Evolutionary conservation across 371 early-diverging fungal genomes (phyloP), one percentile per base, ranked within the genome.

Genomic region (Saksenaea vasiformis): DNA sequence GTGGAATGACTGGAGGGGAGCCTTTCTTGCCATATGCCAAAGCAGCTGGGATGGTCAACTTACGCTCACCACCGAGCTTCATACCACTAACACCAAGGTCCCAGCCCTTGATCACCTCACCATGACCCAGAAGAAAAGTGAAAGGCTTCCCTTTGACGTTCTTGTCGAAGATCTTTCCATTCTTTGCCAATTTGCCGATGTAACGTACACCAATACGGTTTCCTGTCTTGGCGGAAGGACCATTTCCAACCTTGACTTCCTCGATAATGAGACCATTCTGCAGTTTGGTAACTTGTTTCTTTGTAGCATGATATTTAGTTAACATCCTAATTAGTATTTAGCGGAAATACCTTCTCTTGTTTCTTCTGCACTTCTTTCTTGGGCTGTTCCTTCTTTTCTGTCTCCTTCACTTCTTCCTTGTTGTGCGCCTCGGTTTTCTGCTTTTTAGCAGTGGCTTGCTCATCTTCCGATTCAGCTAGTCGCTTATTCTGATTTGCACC

Each of bases 81-180:
- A 98, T 96, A 43, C 97, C 97, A 43, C 71, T 73, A 60, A 96
- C 78, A 58, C 97, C 97, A 22, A 85, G 56, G 72, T 96, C 97
- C 96, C 96, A 95, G 36, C 97, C 98, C 78, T 91, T 88, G 77
- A 98, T 98, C 47, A 98, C 98, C 75, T 97, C 93, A 63, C 94
- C 94, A 28, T 76, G 80, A 11, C 96, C 97, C 38, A 98, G 84
- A 19, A 80, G 80, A 84, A 97, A 97, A 67, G 58, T 75, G 82
- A 98, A 96, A 3, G 98, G 96, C 74, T 88, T 88, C 37, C 98
- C 97, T 64, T 84, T 86, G 55, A 87, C 85, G 82, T 95, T 96
- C 74, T 90, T 83, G 81, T 98, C 98, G 80, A 98, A 96, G 17
- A 93, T 91, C 81, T 94, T 97, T 67, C 97, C 97, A 78, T 84